These are phyloP conservation scores for Chlorella sp. DNA, from an alignment of 139 green algal genomes.

Conservation along the genomic window DNA sequence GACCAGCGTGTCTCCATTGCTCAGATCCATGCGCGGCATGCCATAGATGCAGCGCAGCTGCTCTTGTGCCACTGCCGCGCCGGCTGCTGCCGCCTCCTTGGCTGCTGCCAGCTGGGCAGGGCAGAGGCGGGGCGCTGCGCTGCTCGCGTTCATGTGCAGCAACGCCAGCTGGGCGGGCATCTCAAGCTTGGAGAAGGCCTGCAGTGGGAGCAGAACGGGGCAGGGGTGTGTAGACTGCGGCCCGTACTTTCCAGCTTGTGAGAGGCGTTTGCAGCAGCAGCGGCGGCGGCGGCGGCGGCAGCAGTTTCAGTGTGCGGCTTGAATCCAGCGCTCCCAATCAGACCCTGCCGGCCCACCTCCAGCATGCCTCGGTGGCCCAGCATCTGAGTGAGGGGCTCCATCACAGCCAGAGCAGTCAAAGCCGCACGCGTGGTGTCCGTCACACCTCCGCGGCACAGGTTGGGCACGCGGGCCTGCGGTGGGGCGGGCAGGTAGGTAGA, in stretches of 20 bases:
- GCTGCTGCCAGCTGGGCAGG: background rate
- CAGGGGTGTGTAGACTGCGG: too few relatives aligned
- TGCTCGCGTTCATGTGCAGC: conserved; percentile 8
- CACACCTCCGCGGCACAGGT: conserved; percentile 24
- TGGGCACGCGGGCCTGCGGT: conserved; percentile 18
- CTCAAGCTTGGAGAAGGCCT: conserved; percentile 29
- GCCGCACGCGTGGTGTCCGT: conserved; percentile 24
- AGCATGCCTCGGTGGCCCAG: conserved; percentile 17
- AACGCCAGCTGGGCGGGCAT: conserved; percentile 2
- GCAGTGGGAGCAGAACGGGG: background rate
- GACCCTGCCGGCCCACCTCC: conserved; percentile 23
- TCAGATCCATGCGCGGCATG: conserved; percentile 13
- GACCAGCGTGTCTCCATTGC: background rate
- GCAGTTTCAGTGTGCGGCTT: too few relatives aligned
- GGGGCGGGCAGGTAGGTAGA: background rate
- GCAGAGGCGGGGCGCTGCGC: background rate
- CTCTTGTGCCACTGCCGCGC: background rate
- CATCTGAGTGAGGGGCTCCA: conserved; percentile 21
- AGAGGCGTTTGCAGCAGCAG: too few relatives aligned
- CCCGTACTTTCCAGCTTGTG: background rate
- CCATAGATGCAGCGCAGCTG: background rate
- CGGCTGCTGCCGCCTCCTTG: background rate
- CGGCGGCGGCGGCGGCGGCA: too few relatives aligned
- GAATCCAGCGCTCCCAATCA: too few relatives aligned
- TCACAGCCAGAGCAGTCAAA: conserved; percentile 17